Evolutionary conservation across 192 early-diverging fungal genomes (phyloP).

Genomic region (Martensiomyces pterosporus): DNA sequence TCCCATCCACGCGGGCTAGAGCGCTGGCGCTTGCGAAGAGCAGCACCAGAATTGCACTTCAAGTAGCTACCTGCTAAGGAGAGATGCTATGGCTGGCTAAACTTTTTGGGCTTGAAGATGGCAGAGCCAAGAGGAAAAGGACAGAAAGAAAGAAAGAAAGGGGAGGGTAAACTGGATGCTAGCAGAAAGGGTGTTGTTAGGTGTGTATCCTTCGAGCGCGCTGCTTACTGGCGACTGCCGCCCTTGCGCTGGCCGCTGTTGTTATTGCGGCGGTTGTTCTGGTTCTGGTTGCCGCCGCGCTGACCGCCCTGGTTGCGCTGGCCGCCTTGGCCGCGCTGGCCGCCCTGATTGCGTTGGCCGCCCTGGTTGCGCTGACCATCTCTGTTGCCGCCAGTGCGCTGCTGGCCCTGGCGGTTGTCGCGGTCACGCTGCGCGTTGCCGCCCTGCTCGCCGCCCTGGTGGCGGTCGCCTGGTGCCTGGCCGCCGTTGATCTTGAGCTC

Average conservation of each 20-base stretch:
- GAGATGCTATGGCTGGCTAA: too few relatives aligned
- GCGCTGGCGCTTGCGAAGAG: too few relatives aligned
- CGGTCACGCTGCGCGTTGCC: conserved; percentile 30
- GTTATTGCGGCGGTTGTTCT: conserved; percentile 14
- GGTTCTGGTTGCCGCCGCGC: conserved; percentile 5
- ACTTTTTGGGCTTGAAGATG: too few relatives aligned
- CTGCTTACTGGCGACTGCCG: conserved; percentile 7
- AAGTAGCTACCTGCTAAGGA: too few relatives aligned
- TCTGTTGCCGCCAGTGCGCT: conserved; percentile 28
- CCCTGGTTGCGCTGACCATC: conserved; percentile 28
- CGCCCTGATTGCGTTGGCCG: conserved; percentile 1
- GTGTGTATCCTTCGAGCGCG: too few relatives aligned
- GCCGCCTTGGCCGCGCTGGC: too few relatives aligned
- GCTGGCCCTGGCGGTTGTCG: conserved; percentile 36
- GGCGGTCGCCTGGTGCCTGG: conserved; percentile 35
- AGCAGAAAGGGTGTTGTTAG: too few relatives aligned
- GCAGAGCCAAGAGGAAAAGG: too few relatives aligned
- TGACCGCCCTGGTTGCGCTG: conserved; percentile 4
- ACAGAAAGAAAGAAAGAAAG: too few relatives aligned
- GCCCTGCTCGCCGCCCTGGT: conserved; percentile 32
- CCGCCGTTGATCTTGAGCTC: conserved; percentile 63
- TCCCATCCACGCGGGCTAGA: too few relatives aligned
- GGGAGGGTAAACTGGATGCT: too few relatives aligned
- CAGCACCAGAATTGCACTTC: too few relatives aligned
- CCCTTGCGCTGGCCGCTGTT: conserved; percentile 11